Percentiles rank a stretch among this genome's conserved stretches.
These are phyloP conservation scores for Chlorella sp. DNA, from an alignment of 139 green algal species.

Conservation along the genomic window DNA sequence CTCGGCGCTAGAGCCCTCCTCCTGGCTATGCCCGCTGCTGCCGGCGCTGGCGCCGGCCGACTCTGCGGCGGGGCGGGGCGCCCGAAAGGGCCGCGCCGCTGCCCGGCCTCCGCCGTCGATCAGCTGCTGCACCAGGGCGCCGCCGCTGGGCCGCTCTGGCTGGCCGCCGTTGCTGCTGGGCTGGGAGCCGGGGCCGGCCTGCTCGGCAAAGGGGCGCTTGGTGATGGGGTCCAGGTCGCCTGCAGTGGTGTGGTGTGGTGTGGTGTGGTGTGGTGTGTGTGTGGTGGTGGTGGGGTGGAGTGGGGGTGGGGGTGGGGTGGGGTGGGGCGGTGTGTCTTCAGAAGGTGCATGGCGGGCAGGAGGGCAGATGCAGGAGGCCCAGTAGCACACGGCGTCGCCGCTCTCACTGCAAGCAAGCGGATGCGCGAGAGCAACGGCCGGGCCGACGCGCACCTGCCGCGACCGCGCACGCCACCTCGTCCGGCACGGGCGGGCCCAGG, in stretches of 20 bases:
- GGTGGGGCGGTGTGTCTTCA: background rate
- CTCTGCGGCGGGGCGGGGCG: background rate
- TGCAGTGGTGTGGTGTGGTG: too few species aligned
- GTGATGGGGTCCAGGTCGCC: conserved; percentile 63
- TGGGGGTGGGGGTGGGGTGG: too few species aligned
- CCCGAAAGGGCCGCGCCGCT: background rate
- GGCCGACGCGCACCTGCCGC: conserved; percentile 67
- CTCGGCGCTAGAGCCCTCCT: too few species aligned
- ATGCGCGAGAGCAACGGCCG: too few species aligned
- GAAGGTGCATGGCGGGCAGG: background rate
- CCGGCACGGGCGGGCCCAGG: conserved; percentile 69
- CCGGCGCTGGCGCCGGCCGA: background rate
- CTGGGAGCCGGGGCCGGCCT: background rate
- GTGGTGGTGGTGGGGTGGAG: too few species aligned
- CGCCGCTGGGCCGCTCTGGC: background rate
- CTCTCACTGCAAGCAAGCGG: too few species aligned
- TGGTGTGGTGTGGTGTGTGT: too few species aligned
- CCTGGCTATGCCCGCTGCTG: background rate
- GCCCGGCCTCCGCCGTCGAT: background rate
- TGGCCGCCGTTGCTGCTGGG: background rate
- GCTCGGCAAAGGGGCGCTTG: conserved; percentile 39
- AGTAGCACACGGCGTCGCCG: too few species aligned
- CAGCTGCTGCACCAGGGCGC: background rate
- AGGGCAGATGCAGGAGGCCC: too few species aligned
- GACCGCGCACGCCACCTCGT: conserved; percentile 60